Evolutionary conservation across 306 rosid species (phyloP), one percentile per base, ranked within the genome.

Genomic region (Vicia faba): DNA sequence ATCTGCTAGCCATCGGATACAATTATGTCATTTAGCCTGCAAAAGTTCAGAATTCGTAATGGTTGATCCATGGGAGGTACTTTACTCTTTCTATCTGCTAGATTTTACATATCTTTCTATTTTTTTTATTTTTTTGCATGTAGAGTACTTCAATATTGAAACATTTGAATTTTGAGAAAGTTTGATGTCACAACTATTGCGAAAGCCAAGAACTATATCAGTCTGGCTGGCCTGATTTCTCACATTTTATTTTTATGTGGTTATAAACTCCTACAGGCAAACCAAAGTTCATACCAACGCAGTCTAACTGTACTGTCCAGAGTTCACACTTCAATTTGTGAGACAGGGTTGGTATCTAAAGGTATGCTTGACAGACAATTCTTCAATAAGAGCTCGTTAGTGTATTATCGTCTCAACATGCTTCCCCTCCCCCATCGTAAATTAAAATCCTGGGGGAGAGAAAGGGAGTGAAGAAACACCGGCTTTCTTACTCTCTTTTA

Each of bases 51-150:
- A 83, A 6, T 90, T 86, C 71, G 26, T 90, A 71, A 93, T 90
- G 97, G 96, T 90, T 73, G 99, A 93, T 84, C 91, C 87, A 36
- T 93, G 99, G 97, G 99, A 93, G 89, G 97, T 89, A 84, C 45
- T 6, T 44, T 61, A 44, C 53, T n/a, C n/a, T n/a, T n/a, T n/a
- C n/a, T n/a, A n/a, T n/a, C n/a, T n/a, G n/a, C n/a, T n/a, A 15
- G 35, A 18, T 39, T 50, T 12, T 48, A 23, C 56, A 2, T 3
- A 10, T n/a, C 3, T 43, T 3, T 50, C 49, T 8, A 29, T 69
- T 61, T 43, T 28, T 4, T n/a, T n/a, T n/a, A n/a, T n/a, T n/a
- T n/a, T 4, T 68, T 9, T 36, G 55, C 68, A 62, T 28, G 69
- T 58, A 26, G 14, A 65, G 23, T 49, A 41, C 46, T 48, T 80